These are phyloP conservation scores for Fusarium fracticaudum DNA, from an alignment of 2,329 filamentous ascomycete species.

Conservation along the genomic window DNA sequence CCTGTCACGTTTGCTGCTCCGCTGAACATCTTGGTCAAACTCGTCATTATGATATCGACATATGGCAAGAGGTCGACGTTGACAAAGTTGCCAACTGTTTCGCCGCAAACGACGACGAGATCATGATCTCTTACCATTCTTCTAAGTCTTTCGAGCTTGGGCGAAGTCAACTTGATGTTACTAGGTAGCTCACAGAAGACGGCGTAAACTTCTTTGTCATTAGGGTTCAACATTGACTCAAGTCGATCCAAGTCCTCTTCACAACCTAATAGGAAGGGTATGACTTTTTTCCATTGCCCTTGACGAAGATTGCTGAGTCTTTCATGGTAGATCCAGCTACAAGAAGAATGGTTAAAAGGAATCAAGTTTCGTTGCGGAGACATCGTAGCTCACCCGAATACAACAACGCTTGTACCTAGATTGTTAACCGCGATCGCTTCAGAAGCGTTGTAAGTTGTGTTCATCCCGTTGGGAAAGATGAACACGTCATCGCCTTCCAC, in stretches of 20 bases:
- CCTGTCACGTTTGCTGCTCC: neutral
- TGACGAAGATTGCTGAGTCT: neutral
- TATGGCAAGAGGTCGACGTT: neutral
- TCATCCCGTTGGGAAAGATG: neutral
- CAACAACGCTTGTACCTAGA: neutral
- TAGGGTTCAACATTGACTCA: neutral
- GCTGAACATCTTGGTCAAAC: neutral
- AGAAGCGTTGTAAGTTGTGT: neutral
- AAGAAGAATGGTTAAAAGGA: neutral
- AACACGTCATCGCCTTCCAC: neutral
- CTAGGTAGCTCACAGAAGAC: neutral
- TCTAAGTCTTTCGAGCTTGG: neutral
- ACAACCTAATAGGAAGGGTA: neutral
- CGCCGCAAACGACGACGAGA: neutral
- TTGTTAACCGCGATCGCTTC: neutral
- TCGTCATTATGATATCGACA: neutral
- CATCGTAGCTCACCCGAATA: neutral
- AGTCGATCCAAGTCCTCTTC: neutral
- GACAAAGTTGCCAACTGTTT: neutral
- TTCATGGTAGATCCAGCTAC: neutral
- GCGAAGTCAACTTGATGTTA: neutral
- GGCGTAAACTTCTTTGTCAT: fast-evolving
- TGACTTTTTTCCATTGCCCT: neutral
- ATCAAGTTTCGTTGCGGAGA: too few species aligned
- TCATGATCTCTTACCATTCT: neutral